These are phyloP conservation scores for Termitomyces sp. DNA, from an alignment of 768 basidiomycete species.

Conservation along the genomic window DNA sequence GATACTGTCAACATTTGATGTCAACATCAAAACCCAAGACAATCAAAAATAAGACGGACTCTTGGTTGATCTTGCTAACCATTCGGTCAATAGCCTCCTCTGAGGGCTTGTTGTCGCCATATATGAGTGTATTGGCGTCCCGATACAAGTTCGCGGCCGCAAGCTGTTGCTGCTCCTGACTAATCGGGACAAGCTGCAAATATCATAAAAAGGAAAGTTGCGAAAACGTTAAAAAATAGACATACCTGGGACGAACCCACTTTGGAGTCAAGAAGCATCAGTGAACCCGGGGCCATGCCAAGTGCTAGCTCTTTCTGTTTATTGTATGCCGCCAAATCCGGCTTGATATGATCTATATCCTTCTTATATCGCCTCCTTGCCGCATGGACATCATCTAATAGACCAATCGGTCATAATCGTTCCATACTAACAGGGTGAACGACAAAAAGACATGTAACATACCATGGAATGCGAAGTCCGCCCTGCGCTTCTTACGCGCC, in stretches of 20 bases:
- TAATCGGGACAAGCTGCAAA: slow-evolving; percentile 43
- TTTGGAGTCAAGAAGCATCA: slow-evolving; percentile 53
- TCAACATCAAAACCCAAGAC: slow-evolving; percentile 1
- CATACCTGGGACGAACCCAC: slow-evolving; percentile 38
- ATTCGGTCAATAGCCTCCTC: slow-evolving; percentile 96
- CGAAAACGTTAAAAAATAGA: background rate
- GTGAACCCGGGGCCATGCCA: slow-evolving; percentile 65
- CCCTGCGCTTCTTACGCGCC: slow-evolving; percentile 75
- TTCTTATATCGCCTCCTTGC: slow-evolving; percentile 90
- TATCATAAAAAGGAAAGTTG: slow-evolving; percentile 5
- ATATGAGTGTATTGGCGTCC: slow-evolving; percentile 88
- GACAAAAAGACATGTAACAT: slow-evolving; percentile 21
- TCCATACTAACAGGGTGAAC: background rate
- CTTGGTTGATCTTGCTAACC: slow-evolving; percentile 85
- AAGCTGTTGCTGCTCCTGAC: slow-evolving; percentile 61
- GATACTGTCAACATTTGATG: slow-evolving; percentile 40
- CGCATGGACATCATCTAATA: slow-evolving; percentile 81
- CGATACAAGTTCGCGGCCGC: slow-evolving; percentile 83
- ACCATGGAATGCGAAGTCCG: slow-evolving; percentile 92
- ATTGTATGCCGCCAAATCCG: slow-evolving; percentile 83
- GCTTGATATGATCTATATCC: slow-evolving; percentile 82
- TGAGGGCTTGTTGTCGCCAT: slow-evolving; percentile 91
- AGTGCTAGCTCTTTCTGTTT: slow-evolving; percentile 83
- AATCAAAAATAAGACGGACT: slow-evolving; percentile 49
- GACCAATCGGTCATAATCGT: background rate